Evolutionary conservation across 192 early-diverging fungal species (phyloP), one percentile per base, ranked within the genome.

Genomic region (Jimgerdemannia lactiflua): DNA sequence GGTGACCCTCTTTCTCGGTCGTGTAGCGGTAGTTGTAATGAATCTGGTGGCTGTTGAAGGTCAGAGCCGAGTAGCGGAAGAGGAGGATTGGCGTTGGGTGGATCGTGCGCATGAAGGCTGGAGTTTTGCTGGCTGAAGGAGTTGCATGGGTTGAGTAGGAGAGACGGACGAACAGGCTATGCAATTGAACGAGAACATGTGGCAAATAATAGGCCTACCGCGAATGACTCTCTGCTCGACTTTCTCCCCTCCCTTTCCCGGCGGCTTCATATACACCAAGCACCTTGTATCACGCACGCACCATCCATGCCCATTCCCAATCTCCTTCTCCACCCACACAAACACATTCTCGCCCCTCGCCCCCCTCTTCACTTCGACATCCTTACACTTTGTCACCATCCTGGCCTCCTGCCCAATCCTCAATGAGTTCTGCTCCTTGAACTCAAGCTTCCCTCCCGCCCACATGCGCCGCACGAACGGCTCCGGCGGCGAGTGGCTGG

Each of bases 21-120:
- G 93, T 88, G 72, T 95, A 95, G 8, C 76, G 70, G 18, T 86
- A 81, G 75, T 97, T 93, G 82, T 93, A 98, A 76, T 98, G 96
- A 67, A 98, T 95, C 41, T 88, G 86, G 79, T 98, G 95, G 67
- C 89, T 89, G 79, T 98, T 98, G 85, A 94, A 98, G 3, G 93
- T 94, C 80, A 96, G 73, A 40, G 96, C 94, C 39, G 95, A 96
- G 81, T 93, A 98, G 42, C 94, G 83, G 80, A 97, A 97, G 42
- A 95, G 79, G 19, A 89, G 87, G 43, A 95, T 89, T 42, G 91
- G 80, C 9, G 88, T 89, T 18, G 95, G 94, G 4, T 72, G 79
- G 64, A 94, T 70, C 0, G 66, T 77, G 44, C 83, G 79, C 10
- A 79, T 73, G 79, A 94, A 92, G 39, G 93, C 95, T 2, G 92